phyloP scores from a whole-genome alignment of 2,329 filamentous ascomycete genomes.

The Mariannaea sp. region DNA sequence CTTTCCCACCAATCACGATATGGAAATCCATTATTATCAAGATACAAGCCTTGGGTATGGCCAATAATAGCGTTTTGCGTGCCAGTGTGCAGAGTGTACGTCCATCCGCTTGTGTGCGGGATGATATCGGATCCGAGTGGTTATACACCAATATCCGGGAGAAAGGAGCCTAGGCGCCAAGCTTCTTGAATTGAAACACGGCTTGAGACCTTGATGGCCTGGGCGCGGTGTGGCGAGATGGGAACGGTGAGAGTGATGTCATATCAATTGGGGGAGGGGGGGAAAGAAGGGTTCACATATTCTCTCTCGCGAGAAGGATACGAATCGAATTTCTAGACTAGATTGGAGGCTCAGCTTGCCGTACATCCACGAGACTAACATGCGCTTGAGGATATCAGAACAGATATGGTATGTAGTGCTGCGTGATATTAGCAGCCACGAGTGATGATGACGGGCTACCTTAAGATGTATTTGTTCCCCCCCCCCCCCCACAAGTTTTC shows the following conservation, averaged over 20 bases:
- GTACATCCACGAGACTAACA: neutral
- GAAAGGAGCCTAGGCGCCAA: conserved; percentile 21
- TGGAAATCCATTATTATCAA: neutral
- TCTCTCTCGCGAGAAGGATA: too few relatives aligned
- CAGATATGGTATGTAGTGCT: neutral
- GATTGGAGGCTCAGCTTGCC: too few relatives aligned
- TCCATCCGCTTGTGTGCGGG: too few relatives aligned
- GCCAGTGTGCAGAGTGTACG: too few relatives aligned
- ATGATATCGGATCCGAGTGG: too few relatives aligned
- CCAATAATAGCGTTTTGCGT: neutral
- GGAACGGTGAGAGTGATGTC: conserved; percentile 19
- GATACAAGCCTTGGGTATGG: neutral
- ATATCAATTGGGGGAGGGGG: too few relatives aligned
- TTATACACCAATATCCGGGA: conserved; percentile 5
- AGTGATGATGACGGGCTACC: too few relatives aligned
- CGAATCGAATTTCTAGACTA: too few relatives aligned
- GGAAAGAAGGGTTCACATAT: too few relatives aligned
- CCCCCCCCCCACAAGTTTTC: too few relatives aligned
- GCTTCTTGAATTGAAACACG: conserved; percentile 18
- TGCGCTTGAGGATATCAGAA: neutral
- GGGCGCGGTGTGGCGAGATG: neutral
- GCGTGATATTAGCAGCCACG: too few relatives aligned
- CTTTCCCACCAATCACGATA: conserved; percentile 12
- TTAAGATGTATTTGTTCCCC: too few relatives aligned
- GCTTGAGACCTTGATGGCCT: conserved; percentile 10